Conservation (phyloP, 345 rosid species). For the Draba incana region DNA sequence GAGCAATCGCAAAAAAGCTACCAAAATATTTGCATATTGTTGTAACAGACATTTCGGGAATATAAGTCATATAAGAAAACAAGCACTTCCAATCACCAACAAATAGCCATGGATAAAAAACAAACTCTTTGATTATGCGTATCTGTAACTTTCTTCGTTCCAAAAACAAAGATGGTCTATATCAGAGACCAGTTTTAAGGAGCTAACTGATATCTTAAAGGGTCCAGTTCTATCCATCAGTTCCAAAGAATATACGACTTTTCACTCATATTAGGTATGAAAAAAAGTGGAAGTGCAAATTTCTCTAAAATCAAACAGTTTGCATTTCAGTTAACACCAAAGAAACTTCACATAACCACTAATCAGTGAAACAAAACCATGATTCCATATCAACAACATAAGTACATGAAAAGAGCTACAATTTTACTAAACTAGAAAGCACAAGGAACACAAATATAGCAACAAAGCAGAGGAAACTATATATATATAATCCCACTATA, state of each 20-base stretch:
- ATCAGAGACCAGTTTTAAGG: not conserved
- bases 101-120: not conserved
- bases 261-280: not conserved
- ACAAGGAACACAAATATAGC: not conserved
- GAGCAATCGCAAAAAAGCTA: not conserved
- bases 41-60: not conserved
- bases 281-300: not conserved
- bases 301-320: constrained; percentile 5
- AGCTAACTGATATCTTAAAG: not conserved
- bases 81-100: not conserved
- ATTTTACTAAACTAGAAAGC: not conserved
- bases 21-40: constrained; percentile 1
- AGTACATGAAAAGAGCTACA: not conserved
- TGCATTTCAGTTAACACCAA: constrained; percentile 5
- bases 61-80: not conserved
- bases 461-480: not conserved
- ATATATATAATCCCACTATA: not conserved
- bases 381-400: not conserved
- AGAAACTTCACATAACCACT: not conserved
- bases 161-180: not conserved
- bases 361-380: not conserved
- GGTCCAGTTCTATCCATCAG: not conserved
- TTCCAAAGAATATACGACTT: constrained; percentile 7
- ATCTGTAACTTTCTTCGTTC: constrained; percentile 3
- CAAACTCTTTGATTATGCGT: not conserved